Percentiles rank a stretch among this genome's conserved stretches.
Evolutionary conservation across 2,329 filamentous ascomycete genomes (phyloP).

Genomic region (Shiraia bambusicola): DNA sequence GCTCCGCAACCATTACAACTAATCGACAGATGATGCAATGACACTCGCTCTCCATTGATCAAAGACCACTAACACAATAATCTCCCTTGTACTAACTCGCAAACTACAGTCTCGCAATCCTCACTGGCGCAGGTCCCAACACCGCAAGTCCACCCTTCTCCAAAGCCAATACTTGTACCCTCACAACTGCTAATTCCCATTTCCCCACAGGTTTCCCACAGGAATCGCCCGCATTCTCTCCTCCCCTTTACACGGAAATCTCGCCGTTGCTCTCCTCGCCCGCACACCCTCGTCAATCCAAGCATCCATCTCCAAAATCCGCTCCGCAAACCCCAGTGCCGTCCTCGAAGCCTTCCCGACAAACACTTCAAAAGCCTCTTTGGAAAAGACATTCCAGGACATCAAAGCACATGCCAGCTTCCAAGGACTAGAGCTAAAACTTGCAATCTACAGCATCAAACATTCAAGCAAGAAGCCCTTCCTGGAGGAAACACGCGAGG

Average conservation of each 20-base stretch:
- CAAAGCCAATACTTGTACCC: background rate
- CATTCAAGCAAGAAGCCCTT: slow-evolving; percentile 58
- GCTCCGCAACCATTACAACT: too few relatives aligned
- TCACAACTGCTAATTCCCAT: background rate
- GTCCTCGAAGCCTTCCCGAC: slow-evolving; percentile 56
- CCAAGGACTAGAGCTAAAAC: slow-evolving; percentile 51
- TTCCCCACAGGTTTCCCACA: slow-evolving; percentile 49
- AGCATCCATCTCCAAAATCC: slow-evolving; percentile 47
- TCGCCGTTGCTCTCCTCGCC: slow-evolving; percentile 58
- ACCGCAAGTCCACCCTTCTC: slow-evolving; percentile 20
- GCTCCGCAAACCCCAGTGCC: slow-evolving; percentile 45
- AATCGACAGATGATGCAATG: too few relatives aligned
- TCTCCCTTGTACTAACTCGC: too few relatives aligned
- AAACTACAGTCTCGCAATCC: slow-evolving; percentile 27
- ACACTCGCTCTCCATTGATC: too few relatives aligned
- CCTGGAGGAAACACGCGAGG: slow-evolving; percentile 55
- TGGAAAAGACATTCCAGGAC: slow-evolving; percentile 52
- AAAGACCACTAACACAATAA: too few relatives aligned
- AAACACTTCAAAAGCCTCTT: slow-evolving; percentile 51
- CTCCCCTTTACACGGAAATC: slow-evolving; percentile 53
- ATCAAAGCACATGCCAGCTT: slow-evolving; percentile 55
- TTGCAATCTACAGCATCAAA: slow-evolving; percentile 60
- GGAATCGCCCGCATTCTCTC: slow-evolving; percentile 60
- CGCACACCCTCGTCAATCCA: slow-evolving; percentile 51
- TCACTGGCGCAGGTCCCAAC: slow-evolving; percentile 38